These are phyloP conservation scores for Tillandsia leiboldiana DNA, from an alignment of 176 grass and related monocot genomes.

Conservation along the genomic window DNA sequence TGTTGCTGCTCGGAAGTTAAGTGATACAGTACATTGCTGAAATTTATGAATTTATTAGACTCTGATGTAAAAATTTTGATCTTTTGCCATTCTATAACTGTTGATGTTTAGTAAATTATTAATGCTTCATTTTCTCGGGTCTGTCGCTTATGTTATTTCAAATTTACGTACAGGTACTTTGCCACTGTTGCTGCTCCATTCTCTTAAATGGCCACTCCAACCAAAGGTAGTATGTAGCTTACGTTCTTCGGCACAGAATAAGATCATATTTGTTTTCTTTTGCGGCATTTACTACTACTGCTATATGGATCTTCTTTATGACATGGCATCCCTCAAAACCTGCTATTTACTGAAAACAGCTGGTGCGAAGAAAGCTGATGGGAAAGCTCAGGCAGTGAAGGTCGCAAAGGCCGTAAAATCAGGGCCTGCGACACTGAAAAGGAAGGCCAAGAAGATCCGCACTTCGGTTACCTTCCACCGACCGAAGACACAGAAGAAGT, in stretches of 20 bases:
- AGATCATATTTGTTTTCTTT: neutral
- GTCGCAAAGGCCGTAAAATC: constrained; percentile 8
- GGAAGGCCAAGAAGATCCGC: constrained; percentile 13
- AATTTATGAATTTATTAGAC: too few species aligned
- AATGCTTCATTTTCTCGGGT: neutral
- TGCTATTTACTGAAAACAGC: neutral
- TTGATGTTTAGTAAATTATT: too few species aligned
- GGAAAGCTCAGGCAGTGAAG: constrained; percentile 10
- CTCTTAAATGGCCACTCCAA: constrained; percentile 15
- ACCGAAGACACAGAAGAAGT: constrained; percentile 1
- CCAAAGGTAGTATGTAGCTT: constrained; percentile 18
- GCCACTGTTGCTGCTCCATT: neutral
- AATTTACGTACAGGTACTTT: neutral
- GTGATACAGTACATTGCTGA: too few species aligned
- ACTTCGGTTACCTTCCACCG: constrained; percentile 2
- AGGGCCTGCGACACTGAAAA: neutral
- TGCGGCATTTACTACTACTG: neutral
- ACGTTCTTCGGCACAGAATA: neutral
- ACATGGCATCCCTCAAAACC: neutral
- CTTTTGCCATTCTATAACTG: too few species aligned
- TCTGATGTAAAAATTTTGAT: too few species aligned
- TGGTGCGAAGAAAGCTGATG: constrained; percentile 2
- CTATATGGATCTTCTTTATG: too few species aligned
- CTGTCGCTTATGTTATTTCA: neutral
- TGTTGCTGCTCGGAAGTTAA: too few species aligned